Evolutionary conservation across 2,329 filamentous ascomycete genomes (phyloP).

Genomic region (Sporothrix euskadiensis): DNA sequence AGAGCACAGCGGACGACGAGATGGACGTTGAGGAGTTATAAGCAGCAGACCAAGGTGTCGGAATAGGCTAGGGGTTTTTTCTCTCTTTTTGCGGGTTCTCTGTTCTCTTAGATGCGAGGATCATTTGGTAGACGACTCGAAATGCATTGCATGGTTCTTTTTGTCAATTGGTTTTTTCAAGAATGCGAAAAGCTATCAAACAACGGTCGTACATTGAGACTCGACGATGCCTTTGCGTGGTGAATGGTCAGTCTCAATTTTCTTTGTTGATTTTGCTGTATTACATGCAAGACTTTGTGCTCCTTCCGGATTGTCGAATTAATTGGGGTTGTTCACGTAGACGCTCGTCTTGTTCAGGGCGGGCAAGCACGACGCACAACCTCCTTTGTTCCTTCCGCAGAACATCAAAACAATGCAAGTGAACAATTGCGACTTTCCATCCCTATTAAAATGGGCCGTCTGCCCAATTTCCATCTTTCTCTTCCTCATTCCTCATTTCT

Average conservation of each 20-base stretch:
- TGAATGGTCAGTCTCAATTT: background rate
- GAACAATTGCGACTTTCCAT: background rate
- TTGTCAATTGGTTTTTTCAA: background rate
- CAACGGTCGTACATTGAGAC: background rate
- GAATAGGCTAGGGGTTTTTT: background rate
- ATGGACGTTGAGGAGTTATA: constrained; percentile 70
- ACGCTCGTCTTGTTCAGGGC: background rate
- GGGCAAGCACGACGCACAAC: background rate
- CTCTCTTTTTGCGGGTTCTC: background rate
- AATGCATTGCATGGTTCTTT: constrained; percentile 21
- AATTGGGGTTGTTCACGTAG: background rate
- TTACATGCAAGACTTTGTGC: background rate
- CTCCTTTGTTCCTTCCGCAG: constrained; percentile 1
- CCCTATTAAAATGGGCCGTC: background rate
- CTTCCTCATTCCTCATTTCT: background rate
- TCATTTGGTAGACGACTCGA: constrained; percentile 11
- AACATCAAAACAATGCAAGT: background rate
- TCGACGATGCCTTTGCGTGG: background rate
- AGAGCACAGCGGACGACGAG: constrained; percentile 46
- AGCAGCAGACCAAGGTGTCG: background rate
- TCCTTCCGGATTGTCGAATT: background rate
- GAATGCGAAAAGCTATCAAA: background rate
- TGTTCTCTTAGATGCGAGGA: background rate
- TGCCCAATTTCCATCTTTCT: background rate
- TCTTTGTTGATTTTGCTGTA: background rate